phyloP scores from a whole-genome alignment of 2,329 filamentous ascomycete genomes.

The Talaromyces sp. region DNA sequence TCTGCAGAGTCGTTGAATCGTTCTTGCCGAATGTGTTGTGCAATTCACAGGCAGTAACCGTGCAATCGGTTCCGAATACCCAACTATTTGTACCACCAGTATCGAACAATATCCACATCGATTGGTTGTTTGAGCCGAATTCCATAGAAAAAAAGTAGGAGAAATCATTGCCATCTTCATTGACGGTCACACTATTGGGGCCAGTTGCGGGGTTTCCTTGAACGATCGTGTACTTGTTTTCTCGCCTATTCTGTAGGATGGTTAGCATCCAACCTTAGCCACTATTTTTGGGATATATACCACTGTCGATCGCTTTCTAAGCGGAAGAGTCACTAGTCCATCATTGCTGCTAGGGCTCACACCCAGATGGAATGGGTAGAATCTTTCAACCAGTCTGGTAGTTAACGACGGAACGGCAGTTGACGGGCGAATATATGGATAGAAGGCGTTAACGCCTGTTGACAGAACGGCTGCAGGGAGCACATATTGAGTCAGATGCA shows the following conservation, averaged over 20 bases:
- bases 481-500: constrained; percentile 38
- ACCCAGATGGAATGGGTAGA: constrained; percentile 31
- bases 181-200: constrained; percentile 48
- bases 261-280: neutral
- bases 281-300: constrained; percentile 14
- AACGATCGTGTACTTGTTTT: constrained; percentile 49
- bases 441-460: constrained; percentile 40
- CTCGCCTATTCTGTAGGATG: constrained; percentile 34
- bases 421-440: constrained; percentile 35
- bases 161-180: constrained; percentile 53
- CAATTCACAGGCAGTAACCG: constrained; percentile 59
- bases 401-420: constrained; percentile 19
- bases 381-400: constrained; percentile 28
- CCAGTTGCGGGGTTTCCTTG: constrained; percentile 38
- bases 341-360: constrained; percentile 20
- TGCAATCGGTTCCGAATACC: constrained; percentile 74
- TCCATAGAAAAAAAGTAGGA: constrained; percentile 53
- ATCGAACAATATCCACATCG: constrained; percentile 54
- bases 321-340: constrained; percentile 30
- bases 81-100: constrained; percentile 66
- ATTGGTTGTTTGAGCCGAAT: constrained; percentile 49
- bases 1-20: constrained; percentile 63
- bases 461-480: constrained; percentile 31
- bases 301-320: constrained; percentile 33
- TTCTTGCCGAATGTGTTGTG: constrained; percentile 67